Evolutionary conservation across 2,329 filamentous ascomycete species (phyloP).

Genomic region (Calonectria hongkongensis): DNA sequence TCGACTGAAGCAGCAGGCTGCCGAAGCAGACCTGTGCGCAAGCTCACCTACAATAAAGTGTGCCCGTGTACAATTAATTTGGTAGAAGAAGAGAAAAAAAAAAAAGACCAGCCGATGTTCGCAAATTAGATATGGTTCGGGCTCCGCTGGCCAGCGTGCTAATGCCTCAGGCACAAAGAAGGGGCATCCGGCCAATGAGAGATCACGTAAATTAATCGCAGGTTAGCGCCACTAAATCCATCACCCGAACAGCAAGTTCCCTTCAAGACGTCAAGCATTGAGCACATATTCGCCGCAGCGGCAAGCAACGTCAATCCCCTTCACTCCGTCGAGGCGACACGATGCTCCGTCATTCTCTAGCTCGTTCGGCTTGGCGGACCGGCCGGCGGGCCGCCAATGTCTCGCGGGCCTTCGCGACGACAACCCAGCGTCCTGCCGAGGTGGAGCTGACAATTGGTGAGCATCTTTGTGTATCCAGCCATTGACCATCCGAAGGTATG

Average conservation of each 20-base stretch:
- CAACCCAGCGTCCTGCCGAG: conserved; percentile 86
- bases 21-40: conserved; percentile 66
- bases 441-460: conserved; percentile 96
- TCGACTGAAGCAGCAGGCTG: conserved; percentile 70
- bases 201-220: conserved; percentile 66
- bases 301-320: conserved; percentile 62
- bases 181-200: conserved; percentile 62
- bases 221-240: conserved; percentile 63
- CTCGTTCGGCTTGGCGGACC: conserved; percentile 81
- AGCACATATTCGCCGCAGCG: conserved; percentile 61
- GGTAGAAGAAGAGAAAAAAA: conserved; percentile 63
- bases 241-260: conserved; percentile 62
- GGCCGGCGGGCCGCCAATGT: conserved; percentile 75
- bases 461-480: conserved; percentile 55
- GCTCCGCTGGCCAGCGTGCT: conserved; percentile 32
- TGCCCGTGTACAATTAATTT: conserved; percentile 79
- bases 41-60: conserved; percentile 84
- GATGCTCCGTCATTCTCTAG: conserved; percentile 81
- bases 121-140: conserved; percentile 49
- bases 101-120: conserved; percentile 44
- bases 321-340: conserved; percentile 75
- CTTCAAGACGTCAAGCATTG: conserved; percentile 64
- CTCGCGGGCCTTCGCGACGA: conserved; percentile 88
- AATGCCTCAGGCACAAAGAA: conserved; percentile 62
- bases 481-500: conserved; percentile 54